phyloP scores from a whole-genome alignment of 140 eudicot genomes.

The Senecio squalidus region DNA sequence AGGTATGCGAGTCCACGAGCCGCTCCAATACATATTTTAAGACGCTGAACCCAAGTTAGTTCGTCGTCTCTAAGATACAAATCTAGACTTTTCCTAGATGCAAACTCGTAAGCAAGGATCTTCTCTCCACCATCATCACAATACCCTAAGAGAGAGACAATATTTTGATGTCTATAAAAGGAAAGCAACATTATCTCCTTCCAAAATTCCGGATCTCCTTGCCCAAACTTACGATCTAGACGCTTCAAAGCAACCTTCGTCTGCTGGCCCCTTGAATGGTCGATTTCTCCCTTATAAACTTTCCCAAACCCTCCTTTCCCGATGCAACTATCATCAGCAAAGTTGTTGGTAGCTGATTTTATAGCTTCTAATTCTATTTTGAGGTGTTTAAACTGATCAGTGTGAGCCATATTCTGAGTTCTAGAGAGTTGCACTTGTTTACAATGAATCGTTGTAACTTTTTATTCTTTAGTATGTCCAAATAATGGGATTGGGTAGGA shows the following conservation, averaged over 20 bases:
- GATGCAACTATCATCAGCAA: not conserved
- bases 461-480: too few species aligned
- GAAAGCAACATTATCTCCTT: slow-evolving; percentile 11
- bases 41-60: not conserved
- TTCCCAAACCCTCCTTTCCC: slow-evolving; percentile 9
- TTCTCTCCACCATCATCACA: slow-evolving; percentile 6
- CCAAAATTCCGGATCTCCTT: slow-evolving; percentile 9
- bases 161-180: not conserved
- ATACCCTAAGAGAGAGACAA: slow-evolving; percentile 1
- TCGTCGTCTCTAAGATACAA: not conserved
- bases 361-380: slow-evolving; percentile 3
- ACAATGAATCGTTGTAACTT: too few species aligned
- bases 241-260: slow-evolving; percentile 5
- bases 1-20: slow-evolving; percentile 3
- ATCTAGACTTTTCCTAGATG: not conserved
- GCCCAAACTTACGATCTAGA: not conserved
- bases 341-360: not conserved
- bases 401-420: not conserved
- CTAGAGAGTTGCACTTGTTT: too few species aligned
- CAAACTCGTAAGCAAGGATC: not conserved
- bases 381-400: not conserved
- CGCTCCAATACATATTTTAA: slow-evolving; percentile 2
- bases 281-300: not conserved
- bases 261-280: not conserved
- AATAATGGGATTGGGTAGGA: too few species aligned